These are phyloP conservation scores for Penicillium capsulatum DNA, from an alignment of 2,329 filamentous ascomycete species.

Conservation along the genomic window DNA sequence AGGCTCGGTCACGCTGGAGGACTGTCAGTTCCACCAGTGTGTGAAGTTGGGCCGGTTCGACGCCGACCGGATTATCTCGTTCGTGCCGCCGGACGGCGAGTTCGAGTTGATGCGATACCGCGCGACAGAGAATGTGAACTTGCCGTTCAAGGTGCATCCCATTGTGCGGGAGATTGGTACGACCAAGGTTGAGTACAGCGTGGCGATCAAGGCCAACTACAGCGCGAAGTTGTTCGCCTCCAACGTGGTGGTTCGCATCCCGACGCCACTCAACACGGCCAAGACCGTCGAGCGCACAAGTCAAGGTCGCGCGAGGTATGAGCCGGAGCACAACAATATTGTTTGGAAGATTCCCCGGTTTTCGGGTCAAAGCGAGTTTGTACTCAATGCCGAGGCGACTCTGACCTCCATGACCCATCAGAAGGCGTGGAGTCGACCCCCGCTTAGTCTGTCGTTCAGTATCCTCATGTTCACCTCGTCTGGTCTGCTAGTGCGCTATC, in stretches of 20 bases:
- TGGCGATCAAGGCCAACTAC: constrained; percentile 95
- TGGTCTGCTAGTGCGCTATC: constrained; percentile 82
- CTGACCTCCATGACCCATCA: constrained; percentile 97
- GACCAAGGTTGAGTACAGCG: constrained; percentile 97
- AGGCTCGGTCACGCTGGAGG: constrained; percentile 90
- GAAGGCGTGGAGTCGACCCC: constrained; percentile 92
- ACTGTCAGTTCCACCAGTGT: constrained; percentile 98
- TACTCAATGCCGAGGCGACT: constrained; percentile 87
- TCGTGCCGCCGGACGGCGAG: constrained; percentile 93
- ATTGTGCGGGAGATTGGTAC: constrained; percentile 97
- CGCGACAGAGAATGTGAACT: constrained; percentile 95
- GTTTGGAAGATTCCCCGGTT: constrained; percentile 99
- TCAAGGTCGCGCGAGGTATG: constrained; percentile 97
- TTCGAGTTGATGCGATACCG: constrained; percentile 99
- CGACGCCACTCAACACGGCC: constrained; percentile 93
- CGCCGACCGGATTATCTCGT: constrained; percentile 91
- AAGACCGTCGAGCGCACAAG: constrained; percentile 88
- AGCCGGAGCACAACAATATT: constrained; percentile 95
- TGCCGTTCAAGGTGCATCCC: constrained; percentile 97
- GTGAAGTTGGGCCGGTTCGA: constrained; percentile 97
- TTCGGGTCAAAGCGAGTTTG: constrained; percentile 94
- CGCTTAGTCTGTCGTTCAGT: constrained; percentile 85
- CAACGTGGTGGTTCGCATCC: constrained; percentile 90
- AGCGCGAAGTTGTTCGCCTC: constrained; percentile 94
- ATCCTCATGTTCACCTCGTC: constrained; percentile 98